These are phyloP conservation scores for Globisporangium mamillatum DNA, from an alignment of 352 stramenopile species.

Conservation along the genomic window DNA sequence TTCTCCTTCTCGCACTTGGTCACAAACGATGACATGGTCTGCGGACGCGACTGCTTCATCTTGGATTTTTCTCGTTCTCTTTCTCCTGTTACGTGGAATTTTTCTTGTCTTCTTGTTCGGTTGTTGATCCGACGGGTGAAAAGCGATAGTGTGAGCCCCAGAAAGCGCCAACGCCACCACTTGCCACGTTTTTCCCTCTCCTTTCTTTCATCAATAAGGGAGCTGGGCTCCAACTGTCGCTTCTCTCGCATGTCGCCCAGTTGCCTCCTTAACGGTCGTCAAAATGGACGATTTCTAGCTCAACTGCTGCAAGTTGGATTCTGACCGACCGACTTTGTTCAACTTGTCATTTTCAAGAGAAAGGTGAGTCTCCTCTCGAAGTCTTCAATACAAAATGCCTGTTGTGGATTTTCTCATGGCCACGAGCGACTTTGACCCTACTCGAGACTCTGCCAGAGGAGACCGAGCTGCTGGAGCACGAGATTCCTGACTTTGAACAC, in stretches of 20 bases:
- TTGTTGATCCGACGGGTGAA: not conserved
- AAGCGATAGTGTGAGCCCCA: slow-evolving; percentile 11
- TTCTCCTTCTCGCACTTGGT: slow-evolving; percentile 41
- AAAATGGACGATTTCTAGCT: not conserved
- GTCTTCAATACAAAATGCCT: too few relatives aligned
- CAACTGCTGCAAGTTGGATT: not conserved
- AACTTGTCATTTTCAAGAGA: too few relatives aligned
- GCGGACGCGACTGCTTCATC: slow-evolving; percentile 27
- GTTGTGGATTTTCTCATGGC: too few relatives aligned
- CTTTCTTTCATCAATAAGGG: not conserved
- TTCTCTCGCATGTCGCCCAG: not conserved
- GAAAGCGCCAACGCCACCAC: not conserved
- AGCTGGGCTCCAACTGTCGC: not conserved
- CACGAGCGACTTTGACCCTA: too few relatives aligned
- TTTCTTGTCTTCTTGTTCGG: not conserved
- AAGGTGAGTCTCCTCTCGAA: too few relatives aligned
- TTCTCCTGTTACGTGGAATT: slow-evolving; percentile 1
- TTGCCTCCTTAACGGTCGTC: not conserved
- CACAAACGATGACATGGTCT: slow-evolving; percentile 29
- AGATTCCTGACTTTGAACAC: too few relatives aligned
- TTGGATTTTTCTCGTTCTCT: slow-evolving; percentile 2
- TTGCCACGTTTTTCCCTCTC: not conserved
- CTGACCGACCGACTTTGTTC: not conserved
- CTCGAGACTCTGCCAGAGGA: too few relatives aligned
- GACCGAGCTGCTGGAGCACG: too few relatives aligned